Evolutionary conservation across 2,329 filamentous ascomycete species (phyloP).

Genomic region (Gremmenia infestans): DNA sequence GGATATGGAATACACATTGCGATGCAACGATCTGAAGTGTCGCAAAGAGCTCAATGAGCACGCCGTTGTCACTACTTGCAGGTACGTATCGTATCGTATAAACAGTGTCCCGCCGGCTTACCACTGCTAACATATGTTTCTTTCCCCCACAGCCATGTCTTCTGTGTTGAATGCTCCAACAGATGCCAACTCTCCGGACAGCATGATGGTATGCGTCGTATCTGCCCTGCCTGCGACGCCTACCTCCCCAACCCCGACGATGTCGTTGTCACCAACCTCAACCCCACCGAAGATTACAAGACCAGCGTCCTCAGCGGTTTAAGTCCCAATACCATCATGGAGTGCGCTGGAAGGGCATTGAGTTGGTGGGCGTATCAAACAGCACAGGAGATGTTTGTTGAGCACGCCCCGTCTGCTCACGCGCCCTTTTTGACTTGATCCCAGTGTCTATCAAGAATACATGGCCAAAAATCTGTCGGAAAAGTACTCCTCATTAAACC

Average conservation of each 20-base stretch:
- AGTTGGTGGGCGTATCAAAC: constrained; percentile 86
- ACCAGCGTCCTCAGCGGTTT: constrained; percentile 79
- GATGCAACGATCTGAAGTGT: constrained; percentile 79
- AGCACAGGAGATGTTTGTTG: constrained; percentile 69
- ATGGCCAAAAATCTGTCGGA: constrained; percentile 66
- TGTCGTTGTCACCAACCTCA: constrained; percentile 65
- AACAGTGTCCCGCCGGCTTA: not conserved
- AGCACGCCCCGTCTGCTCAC: constrained; percentile 8
- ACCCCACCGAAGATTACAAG: constrained; percentile 84
- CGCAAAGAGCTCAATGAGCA: constrained; percentile 61
- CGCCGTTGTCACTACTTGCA: constrained; percentile 86
- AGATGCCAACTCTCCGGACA: constrained; percentile 53
- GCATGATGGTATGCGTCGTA: constrained; percentile 43
- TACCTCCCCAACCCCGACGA: constrained; percentile 68
- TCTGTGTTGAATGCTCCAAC: constrained; percentile 72
- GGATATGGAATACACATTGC: constrained; percentile 63
- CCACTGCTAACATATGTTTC: constrained; percentile 10
- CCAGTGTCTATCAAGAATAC: constrained; percentile 71
- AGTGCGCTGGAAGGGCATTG: constrained; percentile 74
- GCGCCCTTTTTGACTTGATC: constrained; percentile 20
- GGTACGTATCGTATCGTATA: constrained; percentile 43
- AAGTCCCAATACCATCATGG: constrained; percentile 76
- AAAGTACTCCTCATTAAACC: constrained; percentile 60
- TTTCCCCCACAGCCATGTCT: constrained; percentile 64
- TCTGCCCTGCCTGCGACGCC: constrained; percentile 73